phyloP scores from a whole-genome alignment of 140 eudicot genomes.

The Senecio squalidus region DNA sequence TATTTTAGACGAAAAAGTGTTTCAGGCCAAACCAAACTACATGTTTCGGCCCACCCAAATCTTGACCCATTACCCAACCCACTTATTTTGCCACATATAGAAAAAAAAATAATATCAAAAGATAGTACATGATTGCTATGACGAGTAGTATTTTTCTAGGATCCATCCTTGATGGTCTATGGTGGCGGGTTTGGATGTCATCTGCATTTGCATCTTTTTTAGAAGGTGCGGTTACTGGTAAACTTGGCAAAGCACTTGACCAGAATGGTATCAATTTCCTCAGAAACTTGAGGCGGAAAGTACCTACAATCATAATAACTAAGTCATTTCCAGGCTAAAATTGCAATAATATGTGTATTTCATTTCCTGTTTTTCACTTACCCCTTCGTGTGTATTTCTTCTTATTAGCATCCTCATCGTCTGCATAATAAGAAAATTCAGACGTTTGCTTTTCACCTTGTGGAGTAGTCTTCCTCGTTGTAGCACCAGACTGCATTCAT shows the following conservation, averaged over 20 bases:
- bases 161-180: slow-evolving; percentile 82
- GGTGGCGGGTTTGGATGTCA: slow-evolving; percentile 57
- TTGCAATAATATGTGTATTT: too few relatives aligned
- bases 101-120: neutral
- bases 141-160: slow-evolving; percentile 87
- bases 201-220: slow-evolving; percentile 69
- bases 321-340: slow-evolving; percentile 7
- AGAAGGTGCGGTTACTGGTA: slow-evolving; percentile 88
- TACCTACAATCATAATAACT: slow-evolving; percentile 35
- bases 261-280: slow-evolving; percentile 75
- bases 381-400: slow-evolving; percentile 85
- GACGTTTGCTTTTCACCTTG: slow-evolving; percentile 84
- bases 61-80: too few relatives aligned
- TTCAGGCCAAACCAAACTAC: too few relatives aligned
- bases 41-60: too few relatives aligned
- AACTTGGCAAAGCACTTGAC: slow-evolving; percentile 77
- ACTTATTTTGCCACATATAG: too few relatives aligned
- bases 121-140: slow-evolving; percentile 79
- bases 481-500: slow-evolving; percentile 72
- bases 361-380: too few relatives aligned
- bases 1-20: too few relatives aligned
- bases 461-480: slow-evolving; percentile 62
- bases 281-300: slow-evolving; percentile 63
- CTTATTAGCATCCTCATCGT: slow-evolving; percentile 78
- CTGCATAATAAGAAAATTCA: slow-evolving; percentile 78